These are phyloP conservation scores for Dictyostelium discoideum DNA, from an alignment of 78 protist genomes.

Conservation along the genomic window DNA sequence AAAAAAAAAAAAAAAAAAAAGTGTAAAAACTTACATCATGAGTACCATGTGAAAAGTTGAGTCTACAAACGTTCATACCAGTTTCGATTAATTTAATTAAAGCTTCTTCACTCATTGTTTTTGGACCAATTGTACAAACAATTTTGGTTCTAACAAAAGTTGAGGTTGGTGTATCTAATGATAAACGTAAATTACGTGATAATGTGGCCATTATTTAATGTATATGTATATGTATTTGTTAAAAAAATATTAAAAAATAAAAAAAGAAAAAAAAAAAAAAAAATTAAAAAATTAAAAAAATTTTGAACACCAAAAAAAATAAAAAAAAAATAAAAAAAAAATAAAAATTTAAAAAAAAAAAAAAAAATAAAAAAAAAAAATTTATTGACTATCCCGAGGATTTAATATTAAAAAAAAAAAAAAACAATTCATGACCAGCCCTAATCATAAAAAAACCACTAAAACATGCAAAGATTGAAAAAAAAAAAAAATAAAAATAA, in stretches of 20 bases:
- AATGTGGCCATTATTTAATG: slow-evolving; percentile 73
- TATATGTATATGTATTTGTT: not conserved
- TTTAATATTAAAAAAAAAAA: not conserved
- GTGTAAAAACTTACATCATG: slow-evolving; percentile 80
- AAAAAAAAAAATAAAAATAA: too few species aligned
- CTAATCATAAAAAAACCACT: too few species aligned
- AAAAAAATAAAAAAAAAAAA: not conserved
- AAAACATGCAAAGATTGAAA: too few species aligned
- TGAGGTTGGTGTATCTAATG: slow-evolving; percentile 65
- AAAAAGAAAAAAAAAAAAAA: slow-evolving; percentile 1
- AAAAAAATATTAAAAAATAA: not conserved
- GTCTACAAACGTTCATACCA: slow-evolving; percentile 89
- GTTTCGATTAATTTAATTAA: slow-evolving; percentile 81
- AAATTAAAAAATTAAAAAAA: not conserved
- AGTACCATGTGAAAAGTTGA: slow-evolving; percentile 94
- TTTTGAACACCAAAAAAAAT: not conserved
- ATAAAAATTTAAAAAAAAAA: not conserved
- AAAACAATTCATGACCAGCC: not conserved
- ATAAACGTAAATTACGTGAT: slow-evolving; percentile 73
- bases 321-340: not conserved
- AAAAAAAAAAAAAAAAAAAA: not conserved
- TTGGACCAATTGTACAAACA: slow-evolving; percentile 94
- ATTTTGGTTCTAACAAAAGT: slow-evolving; percentile 73
- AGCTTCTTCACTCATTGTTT: slow-evolving; percentile 90
- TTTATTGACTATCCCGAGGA: not conserved